Percentiles rank a stretch among this genome's conserved stretches.
These are phyloP conservation scores for Lotus japonicus DNA, from an alignment of 306 rosid species.

Conservation along the genomic window DNA sequence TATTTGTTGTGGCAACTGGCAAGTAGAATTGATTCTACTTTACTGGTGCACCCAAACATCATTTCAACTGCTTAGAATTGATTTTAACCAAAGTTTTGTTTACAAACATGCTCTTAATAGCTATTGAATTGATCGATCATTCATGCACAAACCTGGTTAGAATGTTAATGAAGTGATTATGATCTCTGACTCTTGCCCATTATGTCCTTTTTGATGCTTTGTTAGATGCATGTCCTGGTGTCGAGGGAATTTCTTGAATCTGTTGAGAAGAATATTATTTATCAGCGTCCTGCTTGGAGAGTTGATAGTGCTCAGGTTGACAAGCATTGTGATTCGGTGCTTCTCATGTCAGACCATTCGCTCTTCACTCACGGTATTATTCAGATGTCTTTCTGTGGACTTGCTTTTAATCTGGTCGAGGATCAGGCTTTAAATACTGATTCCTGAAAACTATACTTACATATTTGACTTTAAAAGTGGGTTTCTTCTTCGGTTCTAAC, in stretches of 20 bases:
- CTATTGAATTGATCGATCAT: not conserved
- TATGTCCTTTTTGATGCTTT: slow-evolving; percentile 10
- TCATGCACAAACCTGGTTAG: not conserved
- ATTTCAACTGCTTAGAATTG: no score
- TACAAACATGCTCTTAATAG: no score
- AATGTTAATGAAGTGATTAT: not conserved
- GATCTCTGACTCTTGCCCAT: slow-evolving; percentile 22
- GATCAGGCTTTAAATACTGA: not conserved
- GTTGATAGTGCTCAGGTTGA: slow-evolving; percentile 69
- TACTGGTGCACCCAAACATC: no score
- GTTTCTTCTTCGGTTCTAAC: not conserved
- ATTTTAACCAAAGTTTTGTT: no score
- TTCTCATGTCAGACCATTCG: slow-evolving; percentile 81
- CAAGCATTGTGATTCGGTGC: slow-evolving; percentile 48
- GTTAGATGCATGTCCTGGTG: slow-evolving; percentile 51
- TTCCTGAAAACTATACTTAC: not conserved
- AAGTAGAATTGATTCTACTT: no score
- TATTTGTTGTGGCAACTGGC: no score
- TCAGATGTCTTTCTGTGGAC: not conserved
- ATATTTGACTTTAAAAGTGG: not conserved
- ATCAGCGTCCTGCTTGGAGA: slow-evolving; percentile 79
- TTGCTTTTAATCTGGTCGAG: not conserved
- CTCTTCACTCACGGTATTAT: slow-evolving; percentile 53
- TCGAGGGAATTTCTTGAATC: slow-evolving; percentile 58
- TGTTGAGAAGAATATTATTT: slow-evolving; percentile 40